Conservation (phyloP, 768 basidiomycete species). For the Chalciporus pseudorubinellus region DNA sequence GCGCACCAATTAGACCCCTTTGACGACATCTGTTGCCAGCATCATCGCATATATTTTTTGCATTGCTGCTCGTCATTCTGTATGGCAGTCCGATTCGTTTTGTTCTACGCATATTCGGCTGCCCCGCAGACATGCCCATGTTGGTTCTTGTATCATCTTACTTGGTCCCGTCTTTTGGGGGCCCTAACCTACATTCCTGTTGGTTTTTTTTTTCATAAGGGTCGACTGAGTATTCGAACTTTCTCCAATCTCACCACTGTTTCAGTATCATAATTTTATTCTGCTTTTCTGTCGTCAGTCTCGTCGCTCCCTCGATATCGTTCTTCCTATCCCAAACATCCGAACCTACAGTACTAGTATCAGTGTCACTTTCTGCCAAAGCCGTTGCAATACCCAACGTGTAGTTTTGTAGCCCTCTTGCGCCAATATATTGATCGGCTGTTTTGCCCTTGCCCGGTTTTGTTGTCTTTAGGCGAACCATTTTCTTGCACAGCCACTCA, state of each 20-base stretch:
- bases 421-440: neutral
- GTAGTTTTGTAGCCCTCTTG: slow-evolving; percentile 35
- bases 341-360: slow-evolving; percentile 33
- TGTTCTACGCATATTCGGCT: neutral
- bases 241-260: slow-evolving; percentile 21
- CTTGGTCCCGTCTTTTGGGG: slow-evolving; percentile 14
- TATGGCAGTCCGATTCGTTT: slow-evolving; percentile 6
- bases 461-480: neutral
- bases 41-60: slow-evolving; percentile 19
- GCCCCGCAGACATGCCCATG: neutral
- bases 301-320: slow-evolving; percentile 14
- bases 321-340: slow-evolving; percentile 10
- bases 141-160: slow-evolving; percentile 18
- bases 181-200: slow-evolving; percentile 18
- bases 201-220: slow-evolving; percentile 15
- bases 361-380: slow-evolving; percentile 25
- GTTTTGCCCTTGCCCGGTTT: neutral
- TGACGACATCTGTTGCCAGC: slow-evolving; percentile 5
- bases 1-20: slow-evolving; percentile 24
- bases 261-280: slow-evolving; percentile 32
- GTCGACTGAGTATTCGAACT: slow-evolving; percentile 26
- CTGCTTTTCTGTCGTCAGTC: slow-evolving; percentile 18
- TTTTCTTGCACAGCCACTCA: slow-evolving; percentile 15
- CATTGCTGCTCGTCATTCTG: slow-evolving; percentile 9
- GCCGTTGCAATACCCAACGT: slow-evolving; percentile 34